Conservation (phyloP, 2,329 filamentous ascomycete species). For the Diaporthe citrichinensis region DNA sequence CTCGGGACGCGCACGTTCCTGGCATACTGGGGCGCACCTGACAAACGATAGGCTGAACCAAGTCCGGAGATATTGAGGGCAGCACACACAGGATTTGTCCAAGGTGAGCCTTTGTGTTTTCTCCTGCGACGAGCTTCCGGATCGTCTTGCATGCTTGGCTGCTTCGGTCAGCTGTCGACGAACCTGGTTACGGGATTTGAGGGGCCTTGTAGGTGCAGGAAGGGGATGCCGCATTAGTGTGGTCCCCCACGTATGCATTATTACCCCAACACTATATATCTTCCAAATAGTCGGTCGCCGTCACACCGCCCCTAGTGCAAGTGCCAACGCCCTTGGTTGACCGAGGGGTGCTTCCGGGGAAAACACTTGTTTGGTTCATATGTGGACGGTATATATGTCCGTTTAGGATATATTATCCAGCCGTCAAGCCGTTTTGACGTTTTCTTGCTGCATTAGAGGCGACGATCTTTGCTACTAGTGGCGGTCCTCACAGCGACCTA, state of each 20-base stretch:
- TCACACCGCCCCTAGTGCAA: constrained; percentile 11
- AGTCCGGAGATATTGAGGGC: background rate
- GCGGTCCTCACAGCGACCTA: background rate
- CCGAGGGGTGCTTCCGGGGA: background rate
- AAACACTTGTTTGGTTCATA: constrained; percentile 22
- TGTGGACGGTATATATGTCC: constrained; percentile 3
- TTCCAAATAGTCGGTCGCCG: constrained; percentile 10
- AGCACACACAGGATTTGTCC: background rate
- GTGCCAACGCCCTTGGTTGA: background rate
- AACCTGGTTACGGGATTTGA: constrained; percentile 3
- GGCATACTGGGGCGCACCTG: background rate
- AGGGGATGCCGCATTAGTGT: background rate
- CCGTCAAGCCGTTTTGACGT: constrained; percentile 13
- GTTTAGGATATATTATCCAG: background rate
- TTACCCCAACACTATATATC: background rate
- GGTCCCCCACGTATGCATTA: background rate
- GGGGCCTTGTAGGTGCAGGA: background rate
- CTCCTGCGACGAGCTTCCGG: constrained; percentile 3
- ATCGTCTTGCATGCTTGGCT: constrained; percentile 15
- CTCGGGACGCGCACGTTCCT: background rate
- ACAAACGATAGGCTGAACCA: no score
- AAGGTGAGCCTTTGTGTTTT: background rate
- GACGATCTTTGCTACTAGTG: constrained; percentile 18
- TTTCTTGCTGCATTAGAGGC: constrained; percentile 17
- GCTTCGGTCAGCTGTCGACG: background rate